These are phyloP conservation scores for Venturia carpophila DNA, from an alignment of 2,329 filamentous ascomycete species.

Conservation along the genomic window DNA sequence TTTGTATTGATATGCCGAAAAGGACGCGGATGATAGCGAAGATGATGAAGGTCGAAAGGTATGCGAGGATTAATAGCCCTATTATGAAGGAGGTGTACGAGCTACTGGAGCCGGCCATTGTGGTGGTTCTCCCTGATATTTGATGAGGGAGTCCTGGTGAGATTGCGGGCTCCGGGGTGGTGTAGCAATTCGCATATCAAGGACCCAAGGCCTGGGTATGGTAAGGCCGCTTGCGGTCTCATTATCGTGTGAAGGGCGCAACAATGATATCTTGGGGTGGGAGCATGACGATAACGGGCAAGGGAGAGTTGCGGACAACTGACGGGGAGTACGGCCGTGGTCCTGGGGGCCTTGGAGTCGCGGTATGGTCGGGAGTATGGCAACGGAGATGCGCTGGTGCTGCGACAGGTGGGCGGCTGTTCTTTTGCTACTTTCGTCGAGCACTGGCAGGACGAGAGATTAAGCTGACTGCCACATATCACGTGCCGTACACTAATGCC, in stretches of 20 bases:
- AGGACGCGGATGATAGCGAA: constrained; percentile 89
- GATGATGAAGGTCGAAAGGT: constrained; percentile 84
- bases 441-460: background rate
- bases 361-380: background rate
- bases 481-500: background rate
- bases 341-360: background rate
- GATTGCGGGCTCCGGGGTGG: background rate
- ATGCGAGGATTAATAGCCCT: constrained; percentile 75
- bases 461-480: background rate
- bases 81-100: constrained; percentile 59
- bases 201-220: constrained; percentile 5
- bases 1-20: constrained; percentile 91
- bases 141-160: background rate
- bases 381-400: background rate
- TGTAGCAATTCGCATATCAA: background rate
- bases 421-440: background rate
- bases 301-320: background rate
- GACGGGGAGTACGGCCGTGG: background rate
- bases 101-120: constrained; percentile 2
- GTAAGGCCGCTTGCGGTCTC: background rate
- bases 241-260: background rate
- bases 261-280: background rate
- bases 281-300: constrained; percentile 7
- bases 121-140: background rate
- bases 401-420: background rate